Percentiles rank a stretch among this genome's conserved stretches.
Conservation (phyloP, 169 alveolate genomes). For the Gregarina niphandrodes region DNA sequence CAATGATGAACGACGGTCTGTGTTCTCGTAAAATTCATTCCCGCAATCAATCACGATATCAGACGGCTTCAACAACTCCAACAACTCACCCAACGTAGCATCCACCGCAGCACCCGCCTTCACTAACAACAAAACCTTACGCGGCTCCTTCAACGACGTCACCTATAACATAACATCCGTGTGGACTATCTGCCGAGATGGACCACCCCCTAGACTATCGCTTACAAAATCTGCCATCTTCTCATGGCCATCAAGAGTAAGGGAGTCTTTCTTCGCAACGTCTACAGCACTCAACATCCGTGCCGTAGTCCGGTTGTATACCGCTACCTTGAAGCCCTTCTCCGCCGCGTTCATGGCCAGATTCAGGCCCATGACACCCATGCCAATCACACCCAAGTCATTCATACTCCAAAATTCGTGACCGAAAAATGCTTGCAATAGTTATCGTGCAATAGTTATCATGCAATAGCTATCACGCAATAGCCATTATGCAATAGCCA, state of each 20-base stretch:
- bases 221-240: constrained; percentile 30
- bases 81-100: constrained; percentile 16
- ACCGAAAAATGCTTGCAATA: no score
- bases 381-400: constrained; percentile 44
- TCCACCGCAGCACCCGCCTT: constrained; percentile 40
- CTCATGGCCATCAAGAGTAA: constrained; percentile 15
- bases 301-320: constrained; percentile 28
- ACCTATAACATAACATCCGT: constrained; percentile 11
- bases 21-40: constrained; percentile 47
- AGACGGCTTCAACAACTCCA: constrained; percentile 22
- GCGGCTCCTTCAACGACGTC: constrained; percentile 26
- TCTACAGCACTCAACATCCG: constrained; percentile 18
- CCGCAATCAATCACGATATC: constrained; percentile 52
- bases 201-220: not conserved
- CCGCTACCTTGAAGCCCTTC: constrained; percentile 41
- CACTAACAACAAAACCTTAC: constrained; percentile 37
- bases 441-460: no score
- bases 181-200: not conserved
- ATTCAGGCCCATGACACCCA: constrained; percentile 55
- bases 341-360: constrained; percentile 35
- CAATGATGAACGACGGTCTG: no score
- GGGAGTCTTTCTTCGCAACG: constrained; percentile 19
- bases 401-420: constrained; percentile 14
- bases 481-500: no score
- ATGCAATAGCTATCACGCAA: no score